Evolutionary conservation across 139 green algal species (phyloP), one percentile per base, ranked within the genome.

Genomic region (Mychonastes homosphaera): DNA sequence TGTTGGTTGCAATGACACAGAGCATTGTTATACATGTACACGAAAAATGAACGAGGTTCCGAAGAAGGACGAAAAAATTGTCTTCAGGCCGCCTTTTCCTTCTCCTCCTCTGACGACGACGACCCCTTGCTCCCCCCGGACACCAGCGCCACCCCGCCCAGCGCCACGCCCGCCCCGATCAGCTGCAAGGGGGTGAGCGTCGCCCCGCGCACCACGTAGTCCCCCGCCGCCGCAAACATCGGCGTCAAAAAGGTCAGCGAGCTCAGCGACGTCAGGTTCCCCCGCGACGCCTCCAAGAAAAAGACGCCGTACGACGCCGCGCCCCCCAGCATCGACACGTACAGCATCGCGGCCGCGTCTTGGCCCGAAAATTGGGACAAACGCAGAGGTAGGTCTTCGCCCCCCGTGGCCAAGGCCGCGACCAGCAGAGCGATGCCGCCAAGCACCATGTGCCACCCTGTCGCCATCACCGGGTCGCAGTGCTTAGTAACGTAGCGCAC

Each of bases 371-470:
- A 70, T 3, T 48, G 24, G 6, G 65, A 27, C 16, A 70, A 1
- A 39, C 59, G 64, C 13, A 13, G 43, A n/a, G n/a, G n/a, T n/a
- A n/a, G n/a, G n/a, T n/a, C n/a, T n/a, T n/a, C n/a, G n/a, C n/a
- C n/a, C n/a, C n/a, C n/a, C 30, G 64, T 53, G 8, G 59, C 27
- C 16, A 90, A 60, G 4, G 63, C 57, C 0, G 21, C 46, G 3
- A 47, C 12, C 16, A 84, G 58, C 39, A 96, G 78, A 6, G 86
- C 69, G 0, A 90, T 19, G 3, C 88, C 86, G 9, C 92, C 92
- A 7, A 99, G 67, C 26, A 98, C 56, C 90, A 99, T 97, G 73
- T 99, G 92, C 83, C 84, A 99, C 2, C 89, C 92, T 10, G 91
- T 99, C 3, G 92, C 92, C 66, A 91, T 84, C 8, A 99, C 77